Percentiles rank a stretch among this genome's conserved stretches.
These are phyloP conservation scores for Hymenoscyphus occultus DNA, from an alignment of 2,329 filamentous ascomycete genomes.

Conservation along the genomic window DNA sequence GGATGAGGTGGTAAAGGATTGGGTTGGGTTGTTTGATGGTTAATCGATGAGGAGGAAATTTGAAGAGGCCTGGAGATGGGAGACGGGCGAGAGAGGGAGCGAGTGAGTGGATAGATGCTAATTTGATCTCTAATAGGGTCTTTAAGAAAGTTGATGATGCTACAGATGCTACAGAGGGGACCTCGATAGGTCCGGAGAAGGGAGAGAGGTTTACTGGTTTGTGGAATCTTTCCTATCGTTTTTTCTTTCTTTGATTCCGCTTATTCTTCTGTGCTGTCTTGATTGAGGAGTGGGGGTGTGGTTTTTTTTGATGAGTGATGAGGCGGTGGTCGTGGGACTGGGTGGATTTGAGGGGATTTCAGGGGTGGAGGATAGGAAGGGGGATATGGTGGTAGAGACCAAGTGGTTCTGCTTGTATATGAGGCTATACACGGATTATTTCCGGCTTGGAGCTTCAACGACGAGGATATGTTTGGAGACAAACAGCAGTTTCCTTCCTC, in stretches of 20 bases:
- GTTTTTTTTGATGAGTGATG: too few relatives aligned
- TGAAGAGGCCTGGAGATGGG: too few relatives aligned
- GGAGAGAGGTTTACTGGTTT: slow-evolving; percentile 13
- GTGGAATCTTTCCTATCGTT: background rate
- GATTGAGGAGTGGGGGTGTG: too few relatives aligned
- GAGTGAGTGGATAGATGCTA: background rate
- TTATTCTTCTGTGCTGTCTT: background rate
- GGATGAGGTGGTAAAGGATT: background rate
- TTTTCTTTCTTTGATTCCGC: background rate
- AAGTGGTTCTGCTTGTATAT: background rate
- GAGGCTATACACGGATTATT: background rate
- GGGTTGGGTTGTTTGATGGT: too few relatives aligned
- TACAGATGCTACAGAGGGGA: background rate
- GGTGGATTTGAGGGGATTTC: background rate
- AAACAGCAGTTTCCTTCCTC: background rate
- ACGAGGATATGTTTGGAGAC: too few relatives aligned
- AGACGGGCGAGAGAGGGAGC: too few relatives aligned
- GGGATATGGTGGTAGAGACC: background rate
- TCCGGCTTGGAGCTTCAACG: too few relatives aligned
- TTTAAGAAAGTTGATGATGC: background rate
- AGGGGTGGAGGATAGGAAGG: background rate
- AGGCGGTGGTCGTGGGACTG: too few relatives aligned
- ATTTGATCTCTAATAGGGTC: background rate
- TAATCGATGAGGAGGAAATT: too few relatives aligned
- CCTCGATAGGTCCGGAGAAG: background rate